A percentile compares a stretch with the other conserved stretches of the same genome.
Conservation (phyloP, 768 basidiomycete species). For the Naganishia kalamii region DNA sequence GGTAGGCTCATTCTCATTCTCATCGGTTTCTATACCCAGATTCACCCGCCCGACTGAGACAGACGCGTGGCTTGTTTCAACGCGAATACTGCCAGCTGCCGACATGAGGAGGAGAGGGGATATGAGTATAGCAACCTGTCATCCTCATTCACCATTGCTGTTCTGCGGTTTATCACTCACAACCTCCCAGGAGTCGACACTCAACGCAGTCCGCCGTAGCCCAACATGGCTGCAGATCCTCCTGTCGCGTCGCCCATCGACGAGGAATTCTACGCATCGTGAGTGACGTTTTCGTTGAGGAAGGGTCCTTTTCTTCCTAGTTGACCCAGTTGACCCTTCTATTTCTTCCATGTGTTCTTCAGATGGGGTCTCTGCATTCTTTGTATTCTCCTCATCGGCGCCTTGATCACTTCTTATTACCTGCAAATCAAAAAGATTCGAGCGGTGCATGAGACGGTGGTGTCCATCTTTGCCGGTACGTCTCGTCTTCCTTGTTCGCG, state of each 20-base stretch:
- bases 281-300: conserved; percentile 3
- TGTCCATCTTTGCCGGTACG: conserved; percentile 76
- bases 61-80: conserved; percentile 10
- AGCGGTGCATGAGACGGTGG: conserved; percentile 89
- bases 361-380: conserved; percentile 42
- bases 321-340: background rate
- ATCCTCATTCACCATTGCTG: background rate
- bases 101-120: background rate
- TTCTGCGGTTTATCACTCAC: background rate
- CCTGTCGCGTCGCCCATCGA: conserved; percentile 33
- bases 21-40: background rate
- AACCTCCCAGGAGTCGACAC: background rate
- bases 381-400: conserved; percentile 76
- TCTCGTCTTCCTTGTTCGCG: background rate
- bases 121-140: background rate
- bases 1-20: too few relatives aligned
- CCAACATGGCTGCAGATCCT: conserved; percentile 17
- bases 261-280: conserved; percentile 48
- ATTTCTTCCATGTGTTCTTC: background rate
- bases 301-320: background rate
- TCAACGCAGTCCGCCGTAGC: background rate
- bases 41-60: background rate
- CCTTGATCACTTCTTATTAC: conserved; percentile 94
- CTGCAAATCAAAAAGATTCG: conserved; percentile 94
- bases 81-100: background rate